Base-by-base conservation (phyloP, 441 rosid species). In the Corymbia citriodora region DNA sequence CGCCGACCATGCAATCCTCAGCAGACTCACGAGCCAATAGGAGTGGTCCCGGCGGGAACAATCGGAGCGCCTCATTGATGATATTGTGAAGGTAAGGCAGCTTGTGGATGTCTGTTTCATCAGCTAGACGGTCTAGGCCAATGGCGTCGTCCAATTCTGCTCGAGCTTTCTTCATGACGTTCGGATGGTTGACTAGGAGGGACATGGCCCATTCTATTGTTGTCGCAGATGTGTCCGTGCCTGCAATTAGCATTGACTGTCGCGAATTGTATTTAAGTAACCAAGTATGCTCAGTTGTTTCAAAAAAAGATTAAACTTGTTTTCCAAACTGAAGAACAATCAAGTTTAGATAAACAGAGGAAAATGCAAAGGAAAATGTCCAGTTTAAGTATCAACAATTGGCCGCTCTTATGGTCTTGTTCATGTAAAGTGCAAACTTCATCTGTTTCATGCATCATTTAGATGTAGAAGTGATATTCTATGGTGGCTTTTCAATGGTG, bases 201-300 rank as follows among this genome's bases (percentile, higher is more conserved):
- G 91, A 90, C 90, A 81, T 88, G 29, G 88, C 88, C 90, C 91
- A 90, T 33, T 88, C 85, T 23, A 90, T 79, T 23, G 89, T 88
- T 52, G 52, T 45, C 10, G 53, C 4, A 9, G 91, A 79, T 57
- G 89, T 49, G 50, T 90, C 91, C 6, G 55, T 88, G n/a, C 90
- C 90, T 7, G 82, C 91, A 18, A 52, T 15, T 52, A 90, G 54
- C 25, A 90, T 45, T 27, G 74, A 11, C 90, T 90, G 31, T 61
- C 2, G 3, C 7, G 2, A 54, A 55, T 89, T 29, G 18, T 55
- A 21, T 9, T 8, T 27, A n/a, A 23, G 40, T n/a, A 23, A 74
- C 40, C 45, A 19, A 74, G 16, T 40, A 74, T 36, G 83, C 23
- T n/a, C 19, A 68, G 45, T 68, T 31, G 45, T 31, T 31, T 68